A percentile compares a stretch with the other conserved stretches of the same genome.
Conservation (phyloP, 2,329 filamentous ascomycete genomes). For the Dactylellina drechsleri region DNA sequence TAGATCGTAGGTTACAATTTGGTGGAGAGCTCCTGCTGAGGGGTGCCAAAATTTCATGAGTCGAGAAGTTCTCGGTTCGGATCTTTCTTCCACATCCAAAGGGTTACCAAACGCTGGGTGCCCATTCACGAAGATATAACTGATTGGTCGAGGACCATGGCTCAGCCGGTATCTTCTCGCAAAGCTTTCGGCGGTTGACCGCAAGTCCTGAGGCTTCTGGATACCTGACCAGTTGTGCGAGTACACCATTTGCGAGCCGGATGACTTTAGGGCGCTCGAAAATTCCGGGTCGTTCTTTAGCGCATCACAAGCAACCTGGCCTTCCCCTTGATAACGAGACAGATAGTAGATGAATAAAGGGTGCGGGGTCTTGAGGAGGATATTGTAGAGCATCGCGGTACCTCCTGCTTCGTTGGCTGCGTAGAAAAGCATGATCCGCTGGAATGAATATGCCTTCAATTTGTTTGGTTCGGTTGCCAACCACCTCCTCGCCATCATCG, state of each 20-base stretch:
- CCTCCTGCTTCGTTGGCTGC: slow-evolving; percentile 42
- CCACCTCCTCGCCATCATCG: no score
- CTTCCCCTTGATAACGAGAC: slow-evolving; percentile 15
- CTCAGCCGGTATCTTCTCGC: neutral
- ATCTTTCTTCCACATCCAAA: neutral
- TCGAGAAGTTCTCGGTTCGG: neutral
- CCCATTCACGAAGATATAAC: slow-evolving; percentile 46
- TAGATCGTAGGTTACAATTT: neutral
- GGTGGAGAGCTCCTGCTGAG: slow-evolving; percentile 17
- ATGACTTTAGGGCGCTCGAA: no score
- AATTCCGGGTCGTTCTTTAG: neutral
- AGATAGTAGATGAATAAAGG: slow-evolving; percentile 35
- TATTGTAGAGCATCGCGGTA: slow-evolving; percentile 33
- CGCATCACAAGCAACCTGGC: neutral
- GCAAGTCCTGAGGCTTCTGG: no score
- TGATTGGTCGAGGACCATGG: slow-evolving; percentile 38
- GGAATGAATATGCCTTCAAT: neutral
- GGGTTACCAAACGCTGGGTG: slow-evolving; percentile 22
- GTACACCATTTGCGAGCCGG: no score
- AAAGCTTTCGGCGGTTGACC: neutral
- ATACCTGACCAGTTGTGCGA: no score
- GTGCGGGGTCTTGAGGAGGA: slow-evolving; percentile 26
- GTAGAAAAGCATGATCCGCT: slow-evolving; percentile 26
- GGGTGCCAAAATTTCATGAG: slow-evolving; percentile 40
- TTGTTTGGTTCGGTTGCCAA: no score